These are phyloP conservation scores for Pichia sp. DNA, from an alignment of 1,139 yeast genomes.

Conservation along the genomic window DNA sequence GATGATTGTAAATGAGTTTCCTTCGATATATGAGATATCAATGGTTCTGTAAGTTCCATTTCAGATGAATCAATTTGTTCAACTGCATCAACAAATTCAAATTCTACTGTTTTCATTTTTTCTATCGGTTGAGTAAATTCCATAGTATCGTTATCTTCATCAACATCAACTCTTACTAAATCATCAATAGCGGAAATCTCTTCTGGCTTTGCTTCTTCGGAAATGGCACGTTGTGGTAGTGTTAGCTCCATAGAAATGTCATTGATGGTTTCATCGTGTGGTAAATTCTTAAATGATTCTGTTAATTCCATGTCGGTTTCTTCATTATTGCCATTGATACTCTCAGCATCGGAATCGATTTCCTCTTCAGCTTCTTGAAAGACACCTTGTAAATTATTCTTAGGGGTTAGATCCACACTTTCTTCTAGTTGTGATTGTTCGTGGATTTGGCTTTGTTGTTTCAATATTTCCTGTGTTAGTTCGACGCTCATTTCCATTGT, in stretches of 20 bases:
- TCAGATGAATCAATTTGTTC: neutral
- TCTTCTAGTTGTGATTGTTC: slow-evolving; percentile 2
- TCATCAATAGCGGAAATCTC: too few species aligned
- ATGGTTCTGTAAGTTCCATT: neutral
- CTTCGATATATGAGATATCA: too few species aligned
- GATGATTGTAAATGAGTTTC: too few species aligned
- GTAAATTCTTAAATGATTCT: slow-evolving; percentile 18
- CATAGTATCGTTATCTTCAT: neutral
- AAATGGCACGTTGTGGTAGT: neutral
- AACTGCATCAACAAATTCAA: neutral
- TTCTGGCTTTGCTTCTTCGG: too few species aligned
- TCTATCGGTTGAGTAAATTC: too few species aligned
- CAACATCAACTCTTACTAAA: too few species aligned
- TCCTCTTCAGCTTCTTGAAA: slow-evolving; percentile 16
- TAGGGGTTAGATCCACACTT: slow-evolving; percentile 1
- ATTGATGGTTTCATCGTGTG: too few species aligned
- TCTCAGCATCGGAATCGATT: neutral
- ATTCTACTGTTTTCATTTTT: too few species aligned
- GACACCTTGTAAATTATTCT: slow-evolving; percentile 14
- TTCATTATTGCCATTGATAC: neutral
- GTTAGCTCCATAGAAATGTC: slow-evolving; percentile 10
- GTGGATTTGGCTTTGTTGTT: slow-evolving; percentile 17
- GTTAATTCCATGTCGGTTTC: slow-evolving; percentile 23
- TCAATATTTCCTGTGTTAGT: slow-evolving; percentile 20
- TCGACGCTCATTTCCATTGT: slow-evolving; percentile 31